Evolutionary conservation across 176 grass and related monocot species (phyloP).

Genomic region (Microstegium vimineum): DNA sequence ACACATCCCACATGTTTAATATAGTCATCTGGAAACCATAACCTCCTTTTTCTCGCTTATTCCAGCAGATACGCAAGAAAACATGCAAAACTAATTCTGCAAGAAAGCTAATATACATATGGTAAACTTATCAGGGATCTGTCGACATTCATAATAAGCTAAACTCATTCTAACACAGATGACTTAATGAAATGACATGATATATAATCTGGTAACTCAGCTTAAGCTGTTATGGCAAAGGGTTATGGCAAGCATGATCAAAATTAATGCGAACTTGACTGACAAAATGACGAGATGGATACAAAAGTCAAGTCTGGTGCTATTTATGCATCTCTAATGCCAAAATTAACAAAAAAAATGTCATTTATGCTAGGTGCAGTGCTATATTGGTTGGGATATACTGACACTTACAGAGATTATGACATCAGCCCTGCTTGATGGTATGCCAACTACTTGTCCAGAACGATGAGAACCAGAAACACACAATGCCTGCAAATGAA

Average conservation of each 20-base stretch:
- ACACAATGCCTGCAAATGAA: slow-evolving; percentile 76
- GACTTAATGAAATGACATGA: background rate
- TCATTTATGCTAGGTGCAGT: background rate
- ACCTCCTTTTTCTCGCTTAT: background rate
- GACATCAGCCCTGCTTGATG: slow-evolving; percentile 48
- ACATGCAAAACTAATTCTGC: slow-evolving; percentile 3
- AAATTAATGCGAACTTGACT: background rate
- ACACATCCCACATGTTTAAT: background rate
- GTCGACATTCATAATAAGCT: background rate
- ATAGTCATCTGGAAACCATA: background rate
- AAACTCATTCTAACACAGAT: background rate
- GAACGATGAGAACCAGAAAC: slow-evolving; percentile 31
- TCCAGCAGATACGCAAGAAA: background rate
- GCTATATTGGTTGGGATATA: slow-evolving; percentile 3
- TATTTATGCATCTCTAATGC: background rate
- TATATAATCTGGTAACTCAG: background rate
- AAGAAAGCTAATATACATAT: background rate
- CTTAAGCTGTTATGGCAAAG: background rate
- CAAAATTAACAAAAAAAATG: background rate
- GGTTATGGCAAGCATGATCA: background rate
- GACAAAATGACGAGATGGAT: background rate
- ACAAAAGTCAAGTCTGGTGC: background rate
- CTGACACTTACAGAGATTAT: slow-evolving; percentile 79
- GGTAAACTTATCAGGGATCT: background rate
- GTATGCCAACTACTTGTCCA: slow-evolving; percentile 70